Evolutionary conservation across 768 basidiomycete species (phyloP), one percentile per base, ranked within the genome.

Genomic region (Dendrothele bispora): DNA sequence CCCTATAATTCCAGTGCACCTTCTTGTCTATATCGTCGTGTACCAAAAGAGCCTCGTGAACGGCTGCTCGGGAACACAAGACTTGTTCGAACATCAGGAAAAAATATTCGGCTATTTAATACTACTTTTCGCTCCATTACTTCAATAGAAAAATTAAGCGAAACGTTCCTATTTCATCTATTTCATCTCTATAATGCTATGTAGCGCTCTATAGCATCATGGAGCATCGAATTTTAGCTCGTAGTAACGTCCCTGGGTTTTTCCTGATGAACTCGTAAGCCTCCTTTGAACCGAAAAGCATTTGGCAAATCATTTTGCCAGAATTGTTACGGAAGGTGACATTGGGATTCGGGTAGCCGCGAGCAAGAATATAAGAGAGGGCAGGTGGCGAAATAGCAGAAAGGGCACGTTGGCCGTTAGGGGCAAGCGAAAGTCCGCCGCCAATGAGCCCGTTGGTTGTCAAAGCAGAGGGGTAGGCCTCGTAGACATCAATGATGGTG

Each of bases 211-310:
- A n/a, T n/a, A n/a, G n/a, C n/a, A n/a, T n/a, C n/a, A n/a, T n/a
- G n/a, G n/a, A n/a, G n/a, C n/a, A n/a, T n/a, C n/a, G n/a, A n/a
- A n/a, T n/a, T n/a, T n/a, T n/a, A n/a, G n/a, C n/a, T n/a, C n/a
- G n/a, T n/a, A n/a, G n/a, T n/a, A n/a, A n/a, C n/a, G n/a, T n/a
- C n/a, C n/a, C n/a, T n/a, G n/a, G n/a, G n/a, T n/a, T n/a, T n/a
- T n/a, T n/a, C n/a, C n/a, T n/a, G n/a, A n/a, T n/a, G n/a, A n/a
- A 44, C 43, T 34, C 26, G 30, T 44, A 44, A 8, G 30, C 30
- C 12, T 44, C 43, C 18, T 44, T 44, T 20, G 30, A 32, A 5
- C 43, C 43, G 18, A 44, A 44, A 11, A 34, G 43, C 3, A 44
- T 15, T n/a, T 44, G 17, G 4, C 30, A 21, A 10, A 44, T 18